Base-by-base conservation (phyloP, 441 rosid genomes). In the Croton laevigatus region DNA sequence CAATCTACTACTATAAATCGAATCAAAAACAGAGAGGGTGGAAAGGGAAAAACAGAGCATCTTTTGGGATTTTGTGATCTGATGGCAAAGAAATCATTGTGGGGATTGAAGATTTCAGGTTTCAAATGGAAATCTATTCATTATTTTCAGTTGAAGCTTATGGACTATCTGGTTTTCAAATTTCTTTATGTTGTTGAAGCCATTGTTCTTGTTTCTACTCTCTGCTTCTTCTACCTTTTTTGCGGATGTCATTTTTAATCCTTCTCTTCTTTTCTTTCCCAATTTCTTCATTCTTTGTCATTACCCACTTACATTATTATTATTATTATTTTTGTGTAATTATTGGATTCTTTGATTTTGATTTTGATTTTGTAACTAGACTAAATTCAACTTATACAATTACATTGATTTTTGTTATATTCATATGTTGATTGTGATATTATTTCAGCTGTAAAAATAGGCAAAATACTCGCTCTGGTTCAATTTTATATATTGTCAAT, bases 221-320 rank as follows among this genome's bases (percentile, higher is more conserved):
- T 88, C 66, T 87, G 92, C 52, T 88, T 88, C 89, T 90, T 88
- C 84, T 84, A 81, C 72, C 83, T 88, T 65, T 86, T 86, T 70
- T 87, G 88, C 60, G 89, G 97, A 69, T 86, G 94, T 78, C 88
- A 79, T 71, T 60, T 88, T 42, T 88, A 78, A 85, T 51, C 32
- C 23, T 16, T 10, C 38, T 22, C 32, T 57, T 13, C 17, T 14
- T 27, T 57, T 13, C 16, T 8, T 37, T 61, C 12, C 38, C 48
- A 40, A 0, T 32, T 42, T 3, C 54, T 65, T 23, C 16, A 40
- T 27, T 22, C 16, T 1, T 36, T 34, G n/a, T n/a, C n/a, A n/a
- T 12, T 4, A 23, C 51, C 22, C n/a, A 36, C 61, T 32, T 12
- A 6, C 32, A 27, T 27, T 27, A 27, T 27, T 27, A n/a, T n/a